These are phyloP conservation scores for Trichoderma sp. DNA, from an alignment of 2,329 filamentous ascomycete genomes.

Conservation along the genomic window DNA sequence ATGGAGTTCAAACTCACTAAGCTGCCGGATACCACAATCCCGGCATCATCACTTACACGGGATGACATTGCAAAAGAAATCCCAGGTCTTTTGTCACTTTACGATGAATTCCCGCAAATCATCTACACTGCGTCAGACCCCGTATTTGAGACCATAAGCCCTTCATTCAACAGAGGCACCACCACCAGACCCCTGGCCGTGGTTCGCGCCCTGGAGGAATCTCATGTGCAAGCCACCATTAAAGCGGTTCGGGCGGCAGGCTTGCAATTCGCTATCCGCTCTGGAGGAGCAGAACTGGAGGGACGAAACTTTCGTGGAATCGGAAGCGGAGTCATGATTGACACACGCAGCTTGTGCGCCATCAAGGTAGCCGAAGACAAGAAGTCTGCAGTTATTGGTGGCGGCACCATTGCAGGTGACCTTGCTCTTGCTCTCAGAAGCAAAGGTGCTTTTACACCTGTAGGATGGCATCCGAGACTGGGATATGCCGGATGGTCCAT, in stretches of 20 bases:
- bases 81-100: not conserved
- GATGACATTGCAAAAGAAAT: not conserved
- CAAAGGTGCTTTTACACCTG: not conserved
- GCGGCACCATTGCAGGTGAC: not conserved
- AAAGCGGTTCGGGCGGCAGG: not conserved
- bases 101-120: not conserved
- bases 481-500: constrained; percentile 12
- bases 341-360: not conserved
- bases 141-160: not conserved
- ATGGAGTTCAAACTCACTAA: not conserved
- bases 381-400: not conserved
- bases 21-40: not conserved
- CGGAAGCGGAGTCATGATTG: not conserved
- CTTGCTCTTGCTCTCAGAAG: not conserved
- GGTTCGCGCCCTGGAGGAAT: constrained; percentile 1
- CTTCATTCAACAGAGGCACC: not conserved
- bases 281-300: not conserved
- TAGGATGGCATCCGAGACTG: constrained; percentile 8
- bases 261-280: not conserved
- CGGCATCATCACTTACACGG: not conserved
- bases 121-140: constrained; percentile 6
- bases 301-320: not conserved
- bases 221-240: constrained; percentile 3
- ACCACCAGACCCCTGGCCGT: not conserved
- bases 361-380: not conserved